phyloP scores from a whole-genome alignment of 129 eudicot genomes.

The Pittosporum tobira region DNA sequence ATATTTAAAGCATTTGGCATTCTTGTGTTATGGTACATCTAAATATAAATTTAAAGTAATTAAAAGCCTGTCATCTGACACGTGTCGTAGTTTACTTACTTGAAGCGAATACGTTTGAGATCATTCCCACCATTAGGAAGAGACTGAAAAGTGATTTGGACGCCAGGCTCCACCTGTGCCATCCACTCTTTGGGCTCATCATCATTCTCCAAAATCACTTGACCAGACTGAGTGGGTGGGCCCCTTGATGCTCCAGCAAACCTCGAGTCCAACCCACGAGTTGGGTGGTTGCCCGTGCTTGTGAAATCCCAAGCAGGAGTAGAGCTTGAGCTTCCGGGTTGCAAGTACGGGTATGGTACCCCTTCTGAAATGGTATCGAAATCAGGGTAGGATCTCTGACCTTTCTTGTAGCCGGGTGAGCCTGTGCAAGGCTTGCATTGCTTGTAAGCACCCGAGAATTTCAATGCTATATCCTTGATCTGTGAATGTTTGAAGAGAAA shows the following conservation, averaged over 20 bases:
- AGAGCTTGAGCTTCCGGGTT: slow-evolving; percentile 63
- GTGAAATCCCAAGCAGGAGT: slow-evolving; percentile 87
- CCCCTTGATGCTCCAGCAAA: slow-evolving; percentile 30
- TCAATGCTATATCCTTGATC: slow-evolving; percentile 91
- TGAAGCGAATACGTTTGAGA: slow-evolving; percentile 89
- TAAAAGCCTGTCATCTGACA: background rate
- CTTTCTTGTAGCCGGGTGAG: slow-evolving; percentile 49
- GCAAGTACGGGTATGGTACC: slow-evolving; percentile 44
- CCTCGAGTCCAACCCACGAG: slow-evolving; percentile 24
- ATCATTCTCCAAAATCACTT: slow-evolving; percentile 66
- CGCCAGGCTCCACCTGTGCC: slow-evolving; percentile 99
- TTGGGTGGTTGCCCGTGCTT: slow-evolving; percentile 22
- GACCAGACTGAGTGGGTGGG: slow-evolving; percentile 53
- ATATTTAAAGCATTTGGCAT: background rate
- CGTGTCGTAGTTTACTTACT: too few relatives aligned
- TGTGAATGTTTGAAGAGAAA: slow-evolving; percentile 15
- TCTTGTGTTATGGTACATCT: slow-evolving; percentile 6
- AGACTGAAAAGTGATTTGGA: slow-evolving; percentile 88
- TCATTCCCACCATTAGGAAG: slow-evolving; percentile 95
- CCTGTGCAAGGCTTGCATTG: slow-evolving; percentile 46
- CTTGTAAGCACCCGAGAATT: slow-evolving; percentile 53
- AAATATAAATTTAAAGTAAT: background rate
- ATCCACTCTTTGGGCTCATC: slow-evolving; percentile 95
- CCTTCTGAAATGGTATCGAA: slow-evolving; percentile 65
- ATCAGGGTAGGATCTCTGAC: slow-evolving; percentile 47